phyloP scores from a whole-genome alignment of 495 filamentous ascomycete genomes.

The Beverwykella pulmonaria region DNA sequence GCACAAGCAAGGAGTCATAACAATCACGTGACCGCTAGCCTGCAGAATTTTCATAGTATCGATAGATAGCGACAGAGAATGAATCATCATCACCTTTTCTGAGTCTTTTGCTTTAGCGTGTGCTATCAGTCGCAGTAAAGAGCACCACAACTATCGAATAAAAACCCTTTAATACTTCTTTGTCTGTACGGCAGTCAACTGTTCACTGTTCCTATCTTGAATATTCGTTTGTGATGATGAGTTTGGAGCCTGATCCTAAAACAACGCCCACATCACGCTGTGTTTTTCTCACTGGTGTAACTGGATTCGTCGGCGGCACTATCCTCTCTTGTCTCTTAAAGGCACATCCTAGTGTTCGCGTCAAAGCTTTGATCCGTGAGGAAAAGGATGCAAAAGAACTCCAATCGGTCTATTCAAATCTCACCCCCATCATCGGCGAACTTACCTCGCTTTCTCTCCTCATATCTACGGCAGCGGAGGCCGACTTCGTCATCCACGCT shows the following conservation, averaged over 20 bases:
- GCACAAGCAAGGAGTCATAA: too few species aligned
- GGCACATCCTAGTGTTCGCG: slow-evolving; percentile 31
- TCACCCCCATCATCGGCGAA: slow-evolving; percentile 34
- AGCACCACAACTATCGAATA: slow-evolving; percentile 23
- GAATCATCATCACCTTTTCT: slow-evolving; percentile 26
- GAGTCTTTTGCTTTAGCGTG: slow-evolving; percentile 25
- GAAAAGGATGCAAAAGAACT: slow-evolving; percentile 34
- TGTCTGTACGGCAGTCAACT: slow-evolving; percentile 27
- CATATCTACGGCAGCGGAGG: slow-evolving; percentile 31
- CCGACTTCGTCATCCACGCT: slow-evolving; percentile 36
- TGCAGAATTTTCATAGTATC: too few species aligned
- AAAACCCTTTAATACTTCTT: slow-evolving; percentile 28
- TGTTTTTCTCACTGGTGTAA: slow-evolving; percentile 34
- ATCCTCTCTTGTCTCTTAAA: slow-evolving; percentile 33
- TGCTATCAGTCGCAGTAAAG: slow-evolving; percentile 21
- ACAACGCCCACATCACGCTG: slow-evolving; percentile 29
- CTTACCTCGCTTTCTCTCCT: slow-evolving; percentile 35
- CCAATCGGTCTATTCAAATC: slow-evolving; percentile 36
- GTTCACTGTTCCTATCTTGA: slow-evolving; percentile 27
- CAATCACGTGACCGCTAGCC: too few species aligned
- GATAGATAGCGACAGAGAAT: slow-evolving; percentile 27
- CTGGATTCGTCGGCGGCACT: slow-evolving; percentile 31
- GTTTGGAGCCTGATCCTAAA: slow-evolving; percentile 31
- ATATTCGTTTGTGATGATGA: slow-evolving; percentile 29
- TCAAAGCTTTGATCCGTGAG: slow-evolving; percentile 35